phyloP scores from a whole-genome alignment of 805 yeast species.

The Candida andamanensis region DNA sequence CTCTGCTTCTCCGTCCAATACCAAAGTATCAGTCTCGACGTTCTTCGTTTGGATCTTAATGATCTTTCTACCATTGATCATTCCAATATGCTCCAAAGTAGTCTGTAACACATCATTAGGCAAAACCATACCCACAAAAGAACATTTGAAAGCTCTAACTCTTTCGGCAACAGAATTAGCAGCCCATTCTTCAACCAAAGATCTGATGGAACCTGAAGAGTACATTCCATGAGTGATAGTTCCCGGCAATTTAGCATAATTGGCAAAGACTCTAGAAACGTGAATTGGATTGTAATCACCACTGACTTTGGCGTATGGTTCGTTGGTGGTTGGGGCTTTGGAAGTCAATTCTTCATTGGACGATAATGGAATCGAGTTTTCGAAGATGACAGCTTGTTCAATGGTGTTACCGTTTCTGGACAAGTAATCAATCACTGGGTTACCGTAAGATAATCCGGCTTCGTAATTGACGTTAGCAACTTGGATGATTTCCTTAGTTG shows the following conservation, averaged over 20 bases:
- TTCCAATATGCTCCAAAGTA: slow-evolving; percentile 90
- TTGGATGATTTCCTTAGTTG: slow-evolving; percentile 83
- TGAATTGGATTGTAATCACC: slow-evolving; percentile 99
- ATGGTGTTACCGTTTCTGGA: slow-evolving; percentile 87
- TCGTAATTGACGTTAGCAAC: slow-evolving; percentile 81
- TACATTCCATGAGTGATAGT: slow-evolving; percentile 99
- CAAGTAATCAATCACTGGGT: slow-evolving; percentile 94
- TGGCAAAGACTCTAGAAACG: slow-evolving; percentile 90
- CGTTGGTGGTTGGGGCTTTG: slow-evolving; percentile 93
- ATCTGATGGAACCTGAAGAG: slow-evolving; percentile 92
- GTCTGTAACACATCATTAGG: slow-evolving; percentile 91
- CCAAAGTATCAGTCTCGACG: slow-evolving; percentile 70
- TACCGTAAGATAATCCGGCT: slow-evolving; percentile 92
- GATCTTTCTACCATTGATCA: slow-evolving; percentile 98
- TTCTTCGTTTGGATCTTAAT: slow-evolving; percentile 87
- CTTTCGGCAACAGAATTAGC: slow-evolving; percentile 95
- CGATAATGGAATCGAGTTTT: slow-evolving; percentile 81
- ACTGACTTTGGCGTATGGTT: slow-evolving; percentile 93
- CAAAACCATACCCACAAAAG: slow-evolving; percentile 93
- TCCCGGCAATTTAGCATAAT: slow-evolving; percentile 91
- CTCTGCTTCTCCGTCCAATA: slow-evolving; percentile 93
- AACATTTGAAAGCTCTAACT: slow-evolving; percentile 89
- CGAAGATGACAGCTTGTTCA: slow-evolving; percentile 90
- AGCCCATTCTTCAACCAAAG: slow-evolving; percentile 96
- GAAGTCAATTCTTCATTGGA: slow-evolving; percentile 56